These are phyloP conservation scores for Fusarium sp. DNA, from an alignment of 2,329 filamentous ascomycete species.

Conservation along the genomic window DNA sequence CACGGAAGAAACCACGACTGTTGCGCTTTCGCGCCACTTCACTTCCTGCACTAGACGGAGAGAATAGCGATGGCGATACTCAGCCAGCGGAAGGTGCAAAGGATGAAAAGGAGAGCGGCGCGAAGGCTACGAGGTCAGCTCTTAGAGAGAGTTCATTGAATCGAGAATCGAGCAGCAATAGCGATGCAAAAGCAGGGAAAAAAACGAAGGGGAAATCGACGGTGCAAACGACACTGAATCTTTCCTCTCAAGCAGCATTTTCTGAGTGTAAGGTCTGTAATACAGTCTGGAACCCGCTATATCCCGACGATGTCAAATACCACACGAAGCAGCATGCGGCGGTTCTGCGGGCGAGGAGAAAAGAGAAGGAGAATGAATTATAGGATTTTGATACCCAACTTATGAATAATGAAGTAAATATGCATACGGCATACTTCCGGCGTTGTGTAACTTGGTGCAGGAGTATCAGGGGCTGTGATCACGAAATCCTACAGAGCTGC, in stretches of 20 bases:
- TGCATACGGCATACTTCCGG: no score
- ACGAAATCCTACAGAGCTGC: not conserved
- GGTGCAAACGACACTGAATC: conserved; percentile 59
- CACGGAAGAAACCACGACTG: conserved; percentile 45
- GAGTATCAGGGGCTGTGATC: not conserved
- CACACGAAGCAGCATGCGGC: conserved; percentile 56
- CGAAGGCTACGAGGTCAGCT: not conserved
- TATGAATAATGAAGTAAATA: conserved; percentile 29
- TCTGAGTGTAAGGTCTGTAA: conserved; percentile 58
- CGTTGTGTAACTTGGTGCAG: not conserved
- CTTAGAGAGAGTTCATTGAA: not conserved
- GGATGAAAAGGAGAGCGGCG: not conserved
- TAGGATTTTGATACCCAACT: conserved; percentile 43
- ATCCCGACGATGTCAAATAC: conserved; percentile 58
- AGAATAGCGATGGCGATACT: conserved; percentile 3
- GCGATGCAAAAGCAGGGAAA: conserved; percentile 30
- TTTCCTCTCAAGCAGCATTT: conserved; percentile 57
- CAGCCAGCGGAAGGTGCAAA: not conserved
- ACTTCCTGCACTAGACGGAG: conserved; percentile 17
- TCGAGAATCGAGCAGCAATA: conserved; percentile 6
- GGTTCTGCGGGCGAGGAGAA: conserved; percentile 48
- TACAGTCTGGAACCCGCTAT: conserved; percentile 59
- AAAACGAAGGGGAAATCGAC: conserved; percentile 43
- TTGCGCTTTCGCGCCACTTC: conserved; percentile 47
- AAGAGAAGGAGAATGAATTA: conserved; percentile 37